Evolutionary conservation across 805 yeast genomes (phyloP).

Genomic region (Candida sakaeoensis): DNA sequence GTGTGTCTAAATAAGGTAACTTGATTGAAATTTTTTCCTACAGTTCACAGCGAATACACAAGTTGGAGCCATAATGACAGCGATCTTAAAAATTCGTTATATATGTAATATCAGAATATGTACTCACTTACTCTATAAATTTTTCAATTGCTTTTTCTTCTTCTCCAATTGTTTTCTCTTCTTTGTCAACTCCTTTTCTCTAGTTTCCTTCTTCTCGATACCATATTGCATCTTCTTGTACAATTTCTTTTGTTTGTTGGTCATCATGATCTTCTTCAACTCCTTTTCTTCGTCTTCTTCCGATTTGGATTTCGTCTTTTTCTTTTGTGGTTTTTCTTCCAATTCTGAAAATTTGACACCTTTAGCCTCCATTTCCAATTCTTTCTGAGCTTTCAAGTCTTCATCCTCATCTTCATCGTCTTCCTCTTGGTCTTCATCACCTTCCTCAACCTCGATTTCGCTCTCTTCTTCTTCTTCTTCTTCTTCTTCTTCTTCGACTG

Average conservation of each 20-base stretch:
- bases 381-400: conserved; percentile 77
- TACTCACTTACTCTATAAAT: conserved; percentile 14
- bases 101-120: background rate
- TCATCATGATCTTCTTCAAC: conserved; percentile 94
- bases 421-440: conserved; percentile 44
- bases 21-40: too few species aligned
- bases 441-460: conserved; percentile 44
- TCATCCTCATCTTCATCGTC: conserved; percentile 51
- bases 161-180: conserved; percentile 70
- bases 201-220: conserved; percentile 73
- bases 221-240: conserved; percentile 96
- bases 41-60: background rate
- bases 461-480: conserved; percentile 28
- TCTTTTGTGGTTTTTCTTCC: conserved; percentile 20
- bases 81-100: too few species aligned
- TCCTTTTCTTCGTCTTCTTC: conserved; percentile 77
- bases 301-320: conserved; percentile 30
- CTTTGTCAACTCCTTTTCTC: conserved; percentile 63
- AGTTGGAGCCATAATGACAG: too few species aligned
- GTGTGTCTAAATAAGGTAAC: too few species aligned
- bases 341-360: conserved; percentile 76
- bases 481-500: conserved; percentile 47
- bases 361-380: conserved; percentile 71
- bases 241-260: conserved; percentile 89
- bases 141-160: conserved; percentile 44